Conservation (phyloP, 2,329 filamentous ascomycete genomes). For the Stemphylium vesicarium region DNA sequence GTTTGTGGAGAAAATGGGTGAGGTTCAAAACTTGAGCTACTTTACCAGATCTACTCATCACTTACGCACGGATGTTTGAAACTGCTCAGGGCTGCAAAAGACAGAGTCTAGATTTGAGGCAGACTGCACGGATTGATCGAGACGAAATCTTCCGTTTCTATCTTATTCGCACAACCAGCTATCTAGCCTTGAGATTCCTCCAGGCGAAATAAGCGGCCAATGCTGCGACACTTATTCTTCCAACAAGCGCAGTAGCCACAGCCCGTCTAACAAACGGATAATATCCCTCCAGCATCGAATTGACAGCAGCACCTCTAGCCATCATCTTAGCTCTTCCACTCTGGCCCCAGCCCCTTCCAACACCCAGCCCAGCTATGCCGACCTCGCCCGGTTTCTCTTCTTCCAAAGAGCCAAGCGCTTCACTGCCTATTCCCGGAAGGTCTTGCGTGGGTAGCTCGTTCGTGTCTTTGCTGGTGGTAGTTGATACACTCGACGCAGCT, state of each 20-base stretch:
- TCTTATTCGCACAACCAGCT: no score
- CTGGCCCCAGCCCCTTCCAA: slow-evolving; percentile 49
- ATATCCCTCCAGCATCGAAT: slow-evolving; percentile 60
- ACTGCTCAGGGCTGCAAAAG: no score
- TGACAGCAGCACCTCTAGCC: slow-evolving; percentile 50
- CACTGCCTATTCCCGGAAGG: slow-evolving; percentile 29
- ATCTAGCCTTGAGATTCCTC: slow-evolving; percentile 22
- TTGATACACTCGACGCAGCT: slow-evolving; percentile 11
- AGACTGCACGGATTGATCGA: no score
- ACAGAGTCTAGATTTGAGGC: no score
- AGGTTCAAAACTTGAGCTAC: no score
- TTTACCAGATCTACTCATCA: no score
- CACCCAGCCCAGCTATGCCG: slow-evolving; percentile 54
- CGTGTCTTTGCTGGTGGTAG: slow-evolving; percentile 7
- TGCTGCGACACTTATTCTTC: slow-evolving; percentile 39
- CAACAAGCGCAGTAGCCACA: slow-evolving; percentile 52
- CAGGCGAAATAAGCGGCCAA: slow-evolving; percentile 29
- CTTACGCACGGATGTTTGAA: no score
- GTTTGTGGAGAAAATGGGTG: no score
- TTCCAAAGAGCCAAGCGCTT: slow-evolving; percentile 29
- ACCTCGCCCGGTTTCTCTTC: slow-evolving; percentile 50
- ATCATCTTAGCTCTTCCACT: slow-evolving; percentile 47
- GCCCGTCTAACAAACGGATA: slow-evolving; percentile 58
- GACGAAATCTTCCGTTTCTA: no score
- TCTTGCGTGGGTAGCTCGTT: slow-evolving; percentile 34